Percentiles rank a stretch among this genome's conserved stretches.
These are phyloP conservation scores for Daedaleopsis nitida DNA, from an alignment of 768 basidiomycete genomes.

Conservation along the genomic window DNA sequence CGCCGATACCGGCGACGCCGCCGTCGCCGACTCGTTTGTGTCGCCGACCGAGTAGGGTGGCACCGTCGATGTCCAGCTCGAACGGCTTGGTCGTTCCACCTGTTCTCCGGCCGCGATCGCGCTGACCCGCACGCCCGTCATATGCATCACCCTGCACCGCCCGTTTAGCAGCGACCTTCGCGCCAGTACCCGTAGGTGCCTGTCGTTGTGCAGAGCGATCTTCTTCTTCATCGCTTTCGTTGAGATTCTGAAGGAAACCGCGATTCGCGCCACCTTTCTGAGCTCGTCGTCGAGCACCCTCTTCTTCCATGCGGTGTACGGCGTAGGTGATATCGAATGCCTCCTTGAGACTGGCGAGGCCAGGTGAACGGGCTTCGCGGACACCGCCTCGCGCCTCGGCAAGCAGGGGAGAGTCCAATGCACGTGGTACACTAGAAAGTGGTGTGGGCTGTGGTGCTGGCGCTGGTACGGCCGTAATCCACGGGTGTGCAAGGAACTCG, in stretches of 20 bases:
- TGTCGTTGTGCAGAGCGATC: constrained; percentile 46
- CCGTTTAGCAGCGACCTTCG: constrained; percentile 31
- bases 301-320: constrained; percentile 99
- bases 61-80: constrained; percentile 83
- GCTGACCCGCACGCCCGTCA: constrained; percentile 70
- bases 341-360: constrained; percentile 91
- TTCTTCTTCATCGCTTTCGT: constrained; percentile 85
- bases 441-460: constrained; percentile 72
- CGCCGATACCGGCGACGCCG: constrained; percentile 2
- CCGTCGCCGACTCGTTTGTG: constrained; percentile 41
- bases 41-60: constrained; percentile 82
- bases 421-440: constrained; percentile 40
- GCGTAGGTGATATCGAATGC: constrained; percentile 99
- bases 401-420: constrained; percentile 90
- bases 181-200: constrained; percentile 34
- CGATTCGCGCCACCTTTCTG: constrained; percentile 83
- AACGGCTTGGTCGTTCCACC: constrained; percentile 46
- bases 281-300: constrained; percentile 84
- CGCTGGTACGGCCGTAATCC: constrained; percentile 77
- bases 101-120: constrained; percentile 51
- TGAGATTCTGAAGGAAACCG: constrained; percentile 82
- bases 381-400: constrained; percentile 65
- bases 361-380: constrained; percentile 82
- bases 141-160: constrained; percentile 35
- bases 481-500: constrained; percentile 95